Evolutionary conservation across 2,329 filamentous ascomycete genomes (phyloP), one percentile per base, ranked within the genome.

Genomic region (Cercospora zeae-maydis): DNA sequence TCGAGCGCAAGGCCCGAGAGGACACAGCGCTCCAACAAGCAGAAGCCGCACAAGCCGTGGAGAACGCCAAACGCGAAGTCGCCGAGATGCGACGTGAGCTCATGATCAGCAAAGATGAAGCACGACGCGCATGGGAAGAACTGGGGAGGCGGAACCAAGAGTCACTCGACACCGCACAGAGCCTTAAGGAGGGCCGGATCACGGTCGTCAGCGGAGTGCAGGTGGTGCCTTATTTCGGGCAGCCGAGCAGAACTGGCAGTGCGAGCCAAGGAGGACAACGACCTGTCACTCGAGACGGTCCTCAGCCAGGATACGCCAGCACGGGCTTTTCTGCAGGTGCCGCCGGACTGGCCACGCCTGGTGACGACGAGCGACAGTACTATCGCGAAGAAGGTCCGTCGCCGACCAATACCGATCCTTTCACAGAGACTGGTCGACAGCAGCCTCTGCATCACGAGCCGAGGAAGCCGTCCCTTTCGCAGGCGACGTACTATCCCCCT

Each of bases 121-220:
- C 95, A 8, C 87, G 93, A 36, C 86, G 95, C 62, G 95, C 95
- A 1, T 99, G 95, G 95, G 95, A 99, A 78, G 95, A 98, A 77
- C 85, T 99, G 1, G 95, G 95, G 24, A 86, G 93, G 57, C 87
- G 92, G 57, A 95, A 98, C 76, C 92, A 97, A 73, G 91, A 96
- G 77, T 93, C 97, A 76, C 87, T 93, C 5, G 93, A 97, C 67
- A 86, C 91, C 51, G 95, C 91, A 1, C 83, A 86, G 30, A 92
- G 91, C n/a, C 81, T 99, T 24, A 88, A 95, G 71, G 89, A 90
- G 66, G 95, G 95, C 6, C 87, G 92, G 64, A 91, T 93, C 13
- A 97, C 92, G 1, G 82, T 96, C 54, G 90, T 99, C 8, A 92
- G 93, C 54, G 93, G 93, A 45, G 92, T 98, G 11, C 93, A 97